Percentiles rank a stretch among this genome's conserved stretches.
Evolutionary conservation across 2,329 filamentous ascomycete species (phyloP).

Genomic region (Talaromyces pinophilus): DNA sequence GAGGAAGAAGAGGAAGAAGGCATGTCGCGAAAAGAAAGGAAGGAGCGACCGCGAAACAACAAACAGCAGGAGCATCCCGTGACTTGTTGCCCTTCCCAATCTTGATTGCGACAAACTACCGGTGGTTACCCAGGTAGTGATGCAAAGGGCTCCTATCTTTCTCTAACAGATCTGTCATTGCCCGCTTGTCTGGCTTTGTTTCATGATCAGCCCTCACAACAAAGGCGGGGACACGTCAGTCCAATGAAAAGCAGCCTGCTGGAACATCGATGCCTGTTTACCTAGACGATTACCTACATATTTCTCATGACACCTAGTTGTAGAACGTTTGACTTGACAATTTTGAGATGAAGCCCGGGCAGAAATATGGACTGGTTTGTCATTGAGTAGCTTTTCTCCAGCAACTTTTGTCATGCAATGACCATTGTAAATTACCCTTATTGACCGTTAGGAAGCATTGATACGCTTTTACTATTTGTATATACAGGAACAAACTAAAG

Average conservation of each 20-base stretch:
- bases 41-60: background rate
- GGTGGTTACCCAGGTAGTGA: too few species aligned
- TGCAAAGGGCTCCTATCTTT: too few species aligned
- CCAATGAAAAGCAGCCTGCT: background rate
- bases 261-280: too few species aligned
- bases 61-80: background rate
- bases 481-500: background rate
- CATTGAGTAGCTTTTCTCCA: too few species aligned
- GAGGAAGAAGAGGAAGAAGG: background rate
- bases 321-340: background rate
- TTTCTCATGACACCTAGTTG: background rate
- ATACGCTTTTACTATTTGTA: background rate
- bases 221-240: background rate
- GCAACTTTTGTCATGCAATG: background rate
- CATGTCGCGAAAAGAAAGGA: background rate
- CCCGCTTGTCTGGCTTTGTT: conserved; percentile 2
- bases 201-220: conserved; percentile 1
- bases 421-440: background rate
- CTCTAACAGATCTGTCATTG: background rate
- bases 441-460: background rate
- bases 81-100: too few species aligned
- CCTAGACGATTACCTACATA: background rate
- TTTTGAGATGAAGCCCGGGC: background rate
- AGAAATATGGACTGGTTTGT: background rate
- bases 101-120: background rate